Conservation (phyloP, 2,329 filamentous ascomycete genomes). For the Curvularia spicifera region DNA sequence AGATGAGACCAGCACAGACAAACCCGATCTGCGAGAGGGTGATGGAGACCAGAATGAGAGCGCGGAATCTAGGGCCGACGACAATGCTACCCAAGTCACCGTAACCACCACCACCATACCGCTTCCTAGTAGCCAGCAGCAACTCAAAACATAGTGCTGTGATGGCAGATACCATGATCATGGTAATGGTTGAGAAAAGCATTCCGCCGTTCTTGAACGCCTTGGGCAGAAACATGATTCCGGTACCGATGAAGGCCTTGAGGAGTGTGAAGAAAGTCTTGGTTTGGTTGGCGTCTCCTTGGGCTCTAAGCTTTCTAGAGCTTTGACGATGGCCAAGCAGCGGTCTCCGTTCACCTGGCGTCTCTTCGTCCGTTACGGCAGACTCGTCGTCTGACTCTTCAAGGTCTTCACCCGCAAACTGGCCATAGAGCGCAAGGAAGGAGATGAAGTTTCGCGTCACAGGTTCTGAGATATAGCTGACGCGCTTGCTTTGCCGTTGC, state of each 20-base stretch:
- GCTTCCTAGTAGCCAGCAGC: slow-evolving; percentile 69
- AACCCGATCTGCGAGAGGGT: slow-evolving; percentile 78
- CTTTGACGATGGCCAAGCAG: slow-evolving; percentile 65
- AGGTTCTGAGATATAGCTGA: slow-evolving; percentile 57
- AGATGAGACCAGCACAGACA: slow-evolving; percentile 78
- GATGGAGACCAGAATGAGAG: slow-evolving; percentile 72
- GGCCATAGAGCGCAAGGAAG: slow-evolving; percentile 76
- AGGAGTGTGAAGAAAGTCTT: slow-evolving; percentile 80
- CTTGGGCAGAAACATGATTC: slow-evolving; percentile 82
- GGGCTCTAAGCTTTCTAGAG: slow-evolving; percentile 53
- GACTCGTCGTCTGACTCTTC: slow-evolving; percentile 65
- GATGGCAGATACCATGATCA: slow-evolving; percentile 69
- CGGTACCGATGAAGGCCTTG: slow-evolving; percentile 80
- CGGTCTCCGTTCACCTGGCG: slow-evolving; percentile 65
- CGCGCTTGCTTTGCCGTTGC: slow-evolving; percentile 49
- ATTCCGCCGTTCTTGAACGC: slow-evolving; percentile 81
- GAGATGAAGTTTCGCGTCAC: slow-evolving; percentile 75
- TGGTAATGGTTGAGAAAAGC: slow-evolving; percentile 73
- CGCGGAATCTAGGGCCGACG: slow-evolving; percentile 65
- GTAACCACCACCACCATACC: slow-evolving; percentile 72
- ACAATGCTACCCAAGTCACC: slow-evolving; percentile 72
- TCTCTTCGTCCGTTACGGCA: slow-evolving; percentile 59
- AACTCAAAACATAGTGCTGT: slow-evolving; percentile 76
- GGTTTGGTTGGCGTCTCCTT: slow-evolving; percentile 69
- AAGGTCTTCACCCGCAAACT: slow-evolving; percentile 76